A percentile compares a stretch with the other conserved stretches of the same genome.
Evolutionary conservation across 1,284 basidiomycete genomes (phyloP).

Genomic region (Pascua sp.): DNA sequence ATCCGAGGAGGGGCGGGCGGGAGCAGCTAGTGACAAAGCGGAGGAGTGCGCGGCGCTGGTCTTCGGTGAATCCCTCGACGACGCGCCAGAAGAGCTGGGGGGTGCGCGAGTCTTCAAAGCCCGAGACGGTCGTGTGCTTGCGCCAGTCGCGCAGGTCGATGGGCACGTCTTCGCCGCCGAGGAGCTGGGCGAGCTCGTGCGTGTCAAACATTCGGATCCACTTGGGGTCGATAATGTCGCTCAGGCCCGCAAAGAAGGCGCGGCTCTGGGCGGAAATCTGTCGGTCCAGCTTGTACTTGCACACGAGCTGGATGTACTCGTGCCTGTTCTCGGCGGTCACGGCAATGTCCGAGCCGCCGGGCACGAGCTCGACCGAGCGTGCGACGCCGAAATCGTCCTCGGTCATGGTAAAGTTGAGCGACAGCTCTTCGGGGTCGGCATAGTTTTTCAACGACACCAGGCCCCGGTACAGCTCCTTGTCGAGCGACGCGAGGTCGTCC

Average conservation of each 20-base stretch:
- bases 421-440: slow-evolving; percentile 81
- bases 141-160: slow-evolving; percentile 79
- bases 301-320: slow-evolving; percentile 85
- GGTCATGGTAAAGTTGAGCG: slow-evolving; percentile 84
- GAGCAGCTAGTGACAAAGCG: slow-evolving; percentile 89
- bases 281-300: slow-evolving; percentile 80
- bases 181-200: slow-evolving; percentile 77
- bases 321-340: slow-evolving; percentile 88
- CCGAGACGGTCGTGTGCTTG: slow-evolving; percentile 70
- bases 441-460: slow-evolving; percentile 83
- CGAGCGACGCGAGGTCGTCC: slow-evolving; percentile 86
- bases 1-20: slow-evolving; percentile 79
- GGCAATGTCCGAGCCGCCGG: slow-evolving; percentile 74
- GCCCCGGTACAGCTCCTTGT: slow-evolving; percentile 87
- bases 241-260: slow-evolving; percentile 64
- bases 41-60: slow-evolving; percentile 68
- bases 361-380: slow-evolving; percentile 73
- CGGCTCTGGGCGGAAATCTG: slow-evolving; percentile 85
- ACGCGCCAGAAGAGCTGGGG: slow-evolving; percentile 72
- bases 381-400: slow-evolving; percentile 87
- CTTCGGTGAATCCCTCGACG: slow-evolving; percentile 53
- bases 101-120: slow-evolving; percentile 66
- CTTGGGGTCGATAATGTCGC: slow-evolving; percentile 80
- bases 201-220: slow-evolving; percentile 96
- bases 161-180: slow-evolving; percentile 76